Evolutionary conservation across 2,329 filamentous ascomycete genomes (phyloP), one percentile per base, ranked within the genome.

Genomic region (Hypomyces perniciosus): DNA sequence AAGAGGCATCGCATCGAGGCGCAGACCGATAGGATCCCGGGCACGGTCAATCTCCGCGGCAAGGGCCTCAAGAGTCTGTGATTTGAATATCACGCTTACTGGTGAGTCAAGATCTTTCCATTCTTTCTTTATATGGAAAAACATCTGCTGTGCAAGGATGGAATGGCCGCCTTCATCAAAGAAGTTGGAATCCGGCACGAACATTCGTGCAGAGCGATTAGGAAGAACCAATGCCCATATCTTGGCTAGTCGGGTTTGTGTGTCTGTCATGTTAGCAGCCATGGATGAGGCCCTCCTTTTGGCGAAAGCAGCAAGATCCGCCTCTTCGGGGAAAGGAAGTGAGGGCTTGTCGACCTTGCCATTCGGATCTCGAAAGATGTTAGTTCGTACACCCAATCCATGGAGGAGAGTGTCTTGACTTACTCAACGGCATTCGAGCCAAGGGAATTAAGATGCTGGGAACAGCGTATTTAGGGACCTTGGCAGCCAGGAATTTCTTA

Each of bases 291-390:
- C 46, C 69, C 66, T 47, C 67, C 66, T 8, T 66, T 65, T 0
- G 65, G 62, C 7, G 65, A 64, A 26, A 43, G 62, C 62, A 12
- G 66, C 77, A 33, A 85, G 75, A 59, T 88, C 79, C 9, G 81
- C 80, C 26, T 82, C 82, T 66, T 92, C 88, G 0, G 88, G 88
- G 77, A 90, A 92, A 1, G 88, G 88, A 48, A 93, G 71, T 1
- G 81, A 83, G 20, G 87, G 85, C 64, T 82, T 85, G 68, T 93
- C 88, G 44, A 91, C 81, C 70, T 92, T 92, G 58, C 87, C 86
- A 58, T 90, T 89, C 12, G 86, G 86, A 62, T 88, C 20, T 20
- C 20, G 20, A 20, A 3, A 20, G 20, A 20, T 20, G 20, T 20
- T 20, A 20, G 20, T 20, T 20, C 20, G 20, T 20, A 3, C 20